These are phyloP conservation scores for Pyrenophora teres DNA, from an alignment of 2,329 filamentous ascomycete genomes.

Conservation along the genomic window DNA sequence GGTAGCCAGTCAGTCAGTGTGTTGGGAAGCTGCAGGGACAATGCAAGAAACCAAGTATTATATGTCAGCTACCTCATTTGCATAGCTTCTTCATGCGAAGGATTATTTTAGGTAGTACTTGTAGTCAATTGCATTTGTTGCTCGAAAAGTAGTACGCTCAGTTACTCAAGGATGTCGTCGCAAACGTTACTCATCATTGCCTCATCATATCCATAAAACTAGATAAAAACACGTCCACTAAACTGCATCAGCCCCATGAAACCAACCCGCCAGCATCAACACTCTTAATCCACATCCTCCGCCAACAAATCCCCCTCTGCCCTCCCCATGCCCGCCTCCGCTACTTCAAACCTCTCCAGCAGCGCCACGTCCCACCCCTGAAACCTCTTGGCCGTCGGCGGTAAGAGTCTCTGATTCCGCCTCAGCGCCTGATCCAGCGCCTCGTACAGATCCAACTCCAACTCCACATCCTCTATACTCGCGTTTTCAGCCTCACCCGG, in stretches of 20 bases:
- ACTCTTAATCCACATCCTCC: constrained; percentile 8
- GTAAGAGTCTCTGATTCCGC: constrained; percentile 59
- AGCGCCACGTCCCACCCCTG: constrained; percentile 71
- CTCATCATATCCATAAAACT: neutral
- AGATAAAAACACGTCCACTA: no score
- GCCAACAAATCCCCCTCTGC: neutral
- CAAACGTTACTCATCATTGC: no score
- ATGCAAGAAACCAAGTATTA: no score
- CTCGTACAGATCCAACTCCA: constrained; percentile 59
- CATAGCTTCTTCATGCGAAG: no score
- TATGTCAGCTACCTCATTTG: no score
- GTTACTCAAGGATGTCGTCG: no score
- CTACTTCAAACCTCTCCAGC: constrained; percentile 58
- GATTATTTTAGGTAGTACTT: no score
- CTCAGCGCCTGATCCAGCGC: constrained; percentile 54
- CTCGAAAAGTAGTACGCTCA: no score
- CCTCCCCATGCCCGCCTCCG: constrained; percentile 17
- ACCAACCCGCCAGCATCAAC: neutral
- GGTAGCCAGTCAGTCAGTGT: no score
- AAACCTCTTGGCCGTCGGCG: constrained; percentile 61
- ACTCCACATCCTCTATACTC: constrained; percentile 56
- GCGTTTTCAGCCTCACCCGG: constrained; percentile 46
- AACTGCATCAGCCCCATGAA: neutral
- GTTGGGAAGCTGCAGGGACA: no score
- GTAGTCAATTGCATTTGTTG: no score